Conservation (phyloP, 768 basidiomycete genomes). For the Podaxis sp. region DNA sequence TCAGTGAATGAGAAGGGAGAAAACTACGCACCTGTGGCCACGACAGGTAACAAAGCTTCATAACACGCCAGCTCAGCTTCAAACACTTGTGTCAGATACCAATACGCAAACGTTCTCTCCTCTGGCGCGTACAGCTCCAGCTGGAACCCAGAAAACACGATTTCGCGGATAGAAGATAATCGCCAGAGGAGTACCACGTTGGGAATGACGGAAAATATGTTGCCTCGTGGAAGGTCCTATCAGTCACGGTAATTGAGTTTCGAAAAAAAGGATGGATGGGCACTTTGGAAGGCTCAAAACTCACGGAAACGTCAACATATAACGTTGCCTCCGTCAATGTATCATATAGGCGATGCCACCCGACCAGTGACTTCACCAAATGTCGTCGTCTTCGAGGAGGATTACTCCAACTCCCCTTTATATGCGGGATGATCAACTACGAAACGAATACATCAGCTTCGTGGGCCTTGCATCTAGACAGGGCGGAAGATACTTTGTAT, state of each 20-base stretch:
- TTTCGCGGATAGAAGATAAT: constrained; percentile 55
- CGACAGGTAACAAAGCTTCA: constrained; percentile 38
- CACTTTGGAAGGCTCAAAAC: not conserved
- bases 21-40: constrained; percentile 32
- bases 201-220: constrained; percentile 39
- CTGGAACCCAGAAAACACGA: constrained; percentile 74
- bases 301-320: constrained; percentile 26
- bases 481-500: constrained; percentile 30
- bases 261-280: constrained; percentile 1
- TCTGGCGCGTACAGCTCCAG: constrained; percentile 65
- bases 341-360: constrained; percentile 67
- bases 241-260: not conserved
- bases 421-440: constrained; percentile 55
- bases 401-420: constrained; percentile 64
- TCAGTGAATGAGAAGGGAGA: not conserved
- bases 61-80: constrained; percentile 52
- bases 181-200: constrained; percentile 53
- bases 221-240: constrained; percentile 27
- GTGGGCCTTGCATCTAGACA: constrained; percentile 6
- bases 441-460: not conserved
- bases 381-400: constrained; percentile 62
- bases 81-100: constrained; percentile 59
- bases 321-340: constrained; percentile 29
- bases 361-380: constrained; percentile 56
- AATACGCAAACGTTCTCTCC: constrained; percentile 73